Percentiles rank a stretch among this genome's conserved stretches.
phyloP scores from a whole-genome alignment of 2,329 filamentous ascomycete species.

The Fonsecaea nubica region DNA sequence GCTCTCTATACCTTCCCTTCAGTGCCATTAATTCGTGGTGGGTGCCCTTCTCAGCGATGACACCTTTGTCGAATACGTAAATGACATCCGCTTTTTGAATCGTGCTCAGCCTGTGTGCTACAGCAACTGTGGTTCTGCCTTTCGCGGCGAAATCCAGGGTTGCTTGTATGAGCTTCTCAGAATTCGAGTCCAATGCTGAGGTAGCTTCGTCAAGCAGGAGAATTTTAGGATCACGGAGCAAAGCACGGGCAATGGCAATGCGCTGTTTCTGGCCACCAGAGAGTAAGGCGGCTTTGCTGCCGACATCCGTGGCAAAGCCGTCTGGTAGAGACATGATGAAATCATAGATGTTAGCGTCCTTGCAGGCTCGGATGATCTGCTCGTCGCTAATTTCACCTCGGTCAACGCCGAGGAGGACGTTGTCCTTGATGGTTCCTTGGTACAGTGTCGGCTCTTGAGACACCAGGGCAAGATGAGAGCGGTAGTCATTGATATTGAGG shows the following conservation, averaged over 20 bases:
- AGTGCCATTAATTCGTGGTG: constrained; percentile 71
- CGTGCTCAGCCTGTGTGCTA: constrained; percentile 88
- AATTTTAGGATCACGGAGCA: constrained; percentile 89
- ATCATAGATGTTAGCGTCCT: constrained; percentile 90
- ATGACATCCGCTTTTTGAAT: constrained; percentile 95
- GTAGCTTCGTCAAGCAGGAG: constrained; percentile 75
- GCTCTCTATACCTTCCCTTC: constrained; percentile 72
- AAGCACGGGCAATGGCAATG: constrained; percentile 87
- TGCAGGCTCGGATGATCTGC: constrained; percentile 77
- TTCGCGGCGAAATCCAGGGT: constrained; percentile 82
- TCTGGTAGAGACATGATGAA: constrained; percentile 87
- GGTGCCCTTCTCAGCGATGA: constrained; percentile 82
- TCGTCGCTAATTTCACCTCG: constrained; percentile 72
- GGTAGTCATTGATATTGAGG: constrained; percentile 85
- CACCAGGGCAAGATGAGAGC: constrained; percentile 82
- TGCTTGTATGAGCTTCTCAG: constrained; percentile 65
- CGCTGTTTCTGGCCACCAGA: constrained; percentile 95
- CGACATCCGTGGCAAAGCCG: constrained; percentile 83
- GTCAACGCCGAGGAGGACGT: constrained; percentile 80
- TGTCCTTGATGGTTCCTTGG: constrained; percentile 88
- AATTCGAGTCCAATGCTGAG: constrained; percentile 54
- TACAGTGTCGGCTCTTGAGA: constrained; percentile 95
- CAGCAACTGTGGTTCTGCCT: constrained; percentile 88
- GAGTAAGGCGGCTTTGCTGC: constrained; percentile 82
- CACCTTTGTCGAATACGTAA: constrained; percentile 92